Evolutionary conservation across 495 filamentous ascomycete species (phyloP).

Genomic region (Penicillium ochrochloron): DNA sequence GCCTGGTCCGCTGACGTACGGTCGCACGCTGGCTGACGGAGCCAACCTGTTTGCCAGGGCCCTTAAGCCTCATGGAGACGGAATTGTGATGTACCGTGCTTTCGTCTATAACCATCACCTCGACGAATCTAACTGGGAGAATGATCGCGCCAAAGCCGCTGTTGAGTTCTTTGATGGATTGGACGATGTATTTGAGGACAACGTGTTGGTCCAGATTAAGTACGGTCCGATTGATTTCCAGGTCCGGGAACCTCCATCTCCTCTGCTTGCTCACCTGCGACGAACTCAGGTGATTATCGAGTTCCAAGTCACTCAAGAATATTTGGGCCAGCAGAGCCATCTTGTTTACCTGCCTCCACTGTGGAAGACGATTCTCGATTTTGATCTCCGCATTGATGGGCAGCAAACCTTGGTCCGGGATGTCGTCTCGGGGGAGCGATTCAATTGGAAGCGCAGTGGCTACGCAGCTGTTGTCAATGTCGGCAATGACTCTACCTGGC

Average conservation of each 20-base stretch:
- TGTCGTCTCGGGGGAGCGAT: constrained; percentile 60
- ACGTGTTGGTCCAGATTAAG: constrained; percentile 72
- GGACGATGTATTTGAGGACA: constrained; percentile 67
- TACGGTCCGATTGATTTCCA: constrained; percentile 76
- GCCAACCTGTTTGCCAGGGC: constrained; percentile 69
- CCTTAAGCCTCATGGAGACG: constrained; percentile 53
- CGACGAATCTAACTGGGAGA: constrained; percentile 61
- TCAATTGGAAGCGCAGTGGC: constrained; percentile 59
- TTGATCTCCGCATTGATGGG: constrained; percentile 61
- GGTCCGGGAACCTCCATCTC: constrained; percentile 66
- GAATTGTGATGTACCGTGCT: constrained; percentile 67
- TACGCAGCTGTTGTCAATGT: constrained; percentile 70
- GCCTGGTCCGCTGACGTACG: constrained; percentile 68
- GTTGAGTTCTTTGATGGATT: constrained; percentile 66
- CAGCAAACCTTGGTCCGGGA: constrained; percentile 53
- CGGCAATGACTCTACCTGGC: constrained; percentile 66
- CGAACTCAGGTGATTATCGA: constrained; percentile 52
- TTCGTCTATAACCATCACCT: constrained; percentile 65
- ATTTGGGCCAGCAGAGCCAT: constrained; percentile 69
- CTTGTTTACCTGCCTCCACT: constrained; percentile 65
- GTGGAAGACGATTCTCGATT: constrained; percentile 67
- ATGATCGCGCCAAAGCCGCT: constrained; percentile 67
- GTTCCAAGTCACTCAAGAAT: constrained; percentile 67
- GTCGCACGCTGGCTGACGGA: constrained; percentile 66
- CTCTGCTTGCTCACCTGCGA: constrained; percentile 61